These are phyloP conservation scores for Pseudogymnoascus sp. DNA, from an alignment of 2,329 filamentous ascomycete species.

Conservation along the genomic window DNA sequence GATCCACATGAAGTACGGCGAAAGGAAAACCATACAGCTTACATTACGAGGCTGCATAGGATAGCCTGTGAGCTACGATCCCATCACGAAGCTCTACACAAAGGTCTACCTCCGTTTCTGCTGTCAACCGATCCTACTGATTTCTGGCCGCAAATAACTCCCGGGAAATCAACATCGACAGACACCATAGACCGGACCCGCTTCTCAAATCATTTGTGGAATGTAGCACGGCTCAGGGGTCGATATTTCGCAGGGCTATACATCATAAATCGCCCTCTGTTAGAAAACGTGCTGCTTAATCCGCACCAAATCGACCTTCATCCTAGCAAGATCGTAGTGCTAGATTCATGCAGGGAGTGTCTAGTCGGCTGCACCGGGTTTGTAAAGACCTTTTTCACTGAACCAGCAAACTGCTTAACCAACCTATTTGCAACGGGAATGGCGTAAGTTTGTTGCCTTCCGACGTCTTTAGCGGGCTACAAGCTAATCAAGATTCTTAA, in stretches of 20 bases:
- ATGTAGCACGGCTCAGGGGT: conserved; percentile 24
- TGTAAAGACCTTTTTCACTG: conserved; percentile 24
- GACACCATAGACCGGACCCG: background rate
- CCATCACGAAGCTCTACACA: conserved; percentile 20
- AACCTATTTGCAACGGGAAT: conserved; percentile 26
- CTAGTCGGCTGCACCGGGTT: conserved; percentile 23
- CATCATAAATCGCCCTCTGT: conserved; percentile 27
- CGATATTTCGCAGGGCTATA: conserved; percentile 27
- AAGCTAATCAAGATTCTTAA: background rate
- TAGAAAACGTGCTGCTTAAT: conserved; percentile 25
- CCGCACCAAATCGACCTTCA: conserved; percentile 20
- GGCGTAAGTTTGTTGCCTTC: conserved; percentile 21
- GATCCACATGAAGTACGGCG: conserved; percentile 20
- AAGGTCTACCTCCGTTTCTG: conserved; percentile 22
- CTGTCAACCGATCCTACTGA: conserved; percentile 12
- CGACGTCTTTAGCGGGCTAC: background rate
- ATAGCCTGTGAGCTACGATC: conserved; percentile 21
- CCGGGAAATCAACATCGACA: background rate
- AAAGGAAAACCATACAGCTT: conserved; percentile 13
- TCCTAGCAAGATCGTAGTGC: conserved; percentile 18
- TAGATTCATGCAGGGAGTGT: conserved; percentile 21
- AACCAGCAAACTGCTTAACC: conserved; percentile 22
- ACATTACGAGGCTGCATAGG: conserved; percentile 21
- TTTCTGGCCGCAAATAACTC: conserved; percentile 10
- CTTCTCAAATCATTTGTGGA: conserved; percentile 26